Percentiles rank a stretch among this genome's conserved stretches.
Evolutionary conservation across 192 early-diverging fungal species (phyloP).

Genomic region (Dispira parvispora): DNA sequence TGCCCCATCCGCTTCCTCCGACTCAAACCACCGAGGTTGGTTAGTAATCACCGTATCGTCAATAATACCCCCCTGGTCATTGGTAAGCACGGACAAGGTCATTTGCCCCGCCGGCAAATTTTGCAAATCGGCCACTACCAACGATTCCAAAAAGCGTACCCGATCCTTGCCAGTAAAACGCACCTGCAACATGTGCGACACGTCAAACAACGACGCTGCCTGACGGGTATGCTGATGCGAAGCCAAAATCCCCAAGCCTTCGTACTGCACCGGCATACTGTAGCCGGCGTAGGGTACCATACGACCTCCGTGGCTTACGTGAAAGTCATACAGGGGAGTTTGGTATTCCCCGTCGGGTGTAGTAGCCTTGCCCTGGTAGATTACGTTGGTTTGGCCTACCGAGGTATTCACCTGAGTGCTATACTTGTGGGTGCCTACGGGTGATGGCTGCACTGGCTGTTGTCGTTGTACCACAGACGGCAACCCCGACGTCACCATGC

Average conservation of each 20-base stretch:
- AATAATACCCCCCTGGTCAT: slow-evolving; percentile 91
- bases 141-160: slow-evolving; percentile 68
- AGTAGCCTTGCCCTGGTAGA: no score
- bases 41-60: slow-evolving; percentile 96
- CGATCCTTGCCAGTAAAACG: slow-evolving; percentile 76
- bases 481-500: no score
- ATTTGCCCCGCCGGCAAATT: slow-evolving; percentile 60
- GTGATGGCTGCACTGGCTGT: no score
- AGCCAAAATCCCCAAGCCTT: slow-evolving; percentile 63
- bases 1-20: slow-evolving; percentile 12
- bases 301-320: slow-evolving; percentile 80
- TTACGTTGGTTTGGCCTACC: no score
- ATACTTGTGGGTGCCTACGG: no score
- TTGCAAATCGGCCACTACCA: slow-evolving; percentile 76
- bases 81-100: slow-evolving; percentile 87
- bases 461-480: no score
- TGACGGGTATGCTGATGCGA: slow-evolving; percentile 81
- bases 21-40: slow-evolving; percentile 18
- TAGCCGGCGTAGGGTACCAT: slow-evolving; percentile 98
- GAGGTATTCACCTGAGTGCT: no score
- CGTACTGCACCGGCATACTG: slow-evolving; percentile 91
- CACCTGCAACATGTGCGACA: slow-evolving; percentile 96
- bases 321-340: slow-evolving; percentile 84
- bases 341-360: slow-evolving; percentile 8
- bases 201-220: slow-evolving; percentile 90